Evolutionary conservation across 306 rosid genomes (phyloP).

Genomic region (Vicia villosa): DNA sequence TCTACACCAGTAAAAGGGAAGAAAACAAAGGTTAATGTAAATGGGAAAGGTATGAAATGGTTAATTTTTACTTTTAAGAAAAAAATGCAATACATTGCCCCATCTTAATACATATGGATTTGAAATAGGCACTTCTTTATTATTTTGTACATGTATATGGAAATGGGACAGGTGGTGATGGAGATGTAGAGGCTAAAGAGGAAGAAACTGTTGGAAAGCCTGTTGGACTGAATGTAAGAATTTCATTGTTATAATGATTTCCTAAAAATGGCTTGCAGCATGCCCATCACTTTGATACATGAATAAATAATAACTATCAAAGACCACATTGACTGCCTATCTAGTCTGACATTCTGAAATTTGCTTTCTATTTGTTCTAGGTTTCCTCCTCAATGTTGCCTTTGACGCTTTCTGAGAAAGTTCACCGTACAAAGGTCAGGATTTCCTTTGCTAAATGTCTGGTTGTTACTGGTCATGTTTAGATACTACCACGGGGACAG

Average conservation of each 20-base stretch:
- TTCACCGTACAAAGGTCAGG: conserved; percentile 78
- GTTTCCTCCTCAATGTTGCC: conserved; percentile 83
- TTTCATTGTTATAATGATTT: conserved; percentile 13
- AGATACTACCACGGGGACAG: conserved; percentile 11
- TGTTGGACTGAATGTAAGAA: conserved; percentile 63
- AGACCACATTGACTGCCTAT: conserved; percentile 29
- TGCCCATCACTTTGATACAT: conserved; percentile 15
- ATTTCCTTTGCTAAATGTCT: conserved; percentile 18
- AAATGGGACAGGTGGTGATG: conserved; percentile 49
- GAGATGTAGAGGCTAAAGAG: conserved; percentile 50
- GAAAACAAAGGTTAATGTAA: conserved; percentile 41
- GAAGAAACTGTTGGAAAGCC: conserved; percentile 67
- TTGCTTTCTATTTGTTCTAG: conserved; percentile 49
- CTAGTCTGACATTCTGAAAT: conserved; percentile 32
- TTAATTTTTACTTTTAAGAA: background rate
- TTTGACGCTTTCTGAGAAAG: conserved; percentile 88
- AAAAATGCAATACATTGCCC: conserved; percentile 24
- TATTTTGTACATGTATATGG: conserved; percentile 32
- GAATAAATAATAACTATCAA: conserved; percentile 28
- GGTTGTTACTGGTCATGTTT: conserved; percentile 11
- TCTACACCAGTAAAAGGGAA: conserved; percentile 45
- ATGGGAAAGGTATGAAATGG: conserved; percentile 50
- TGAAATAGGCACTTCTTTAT: conserved; percentile 29
- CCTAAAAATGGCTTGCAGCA: conserved; percentile 9
- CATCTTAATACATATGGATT: conserved; percentile 1